Evolutionary conservation across 208 protist species (phyloP), one percentile per base, ranked within the genome.

Genomic region (Trypanosoma cruzi): DNA sequence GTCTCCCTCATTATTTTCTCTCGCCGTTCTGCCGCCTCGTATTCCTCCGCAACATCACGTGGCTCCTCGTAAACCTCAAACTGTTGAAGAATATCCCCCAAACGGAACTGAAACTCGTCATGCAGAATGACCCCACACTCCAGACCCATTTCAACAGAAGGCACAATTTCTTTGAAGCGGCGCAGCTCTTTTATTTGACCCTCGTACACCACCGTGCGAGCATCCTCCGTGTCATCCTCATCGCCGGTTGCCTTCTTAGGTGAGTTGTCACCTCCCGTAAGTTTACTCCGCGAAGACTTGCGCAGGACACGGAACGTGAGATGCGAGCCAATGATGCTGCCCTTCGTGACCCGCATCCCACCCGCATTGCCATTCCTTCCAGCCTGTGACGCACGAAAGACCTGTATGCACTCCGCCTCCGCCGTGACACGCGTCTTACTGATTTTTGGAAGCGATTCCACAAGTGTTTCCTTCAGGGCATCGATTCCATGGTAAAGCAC

Each of bases 41-140:
- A 96, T 54, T 93, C 86, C 59, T 84, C 87, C n/a, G 63, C 73
- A n/a, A 96, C 87, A 66, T 95, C 79, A 63, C 86, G 86, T 40
- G 75, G 65, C 77, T 92, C 89, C 61, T 93, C 87, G 66, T 91
- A 92, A 11, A 73, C 56, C 70, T 94, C 88, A 48, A 82, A 82
- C 80, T 83, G 80, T 77, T 96, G 82, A 36, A 96, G 70, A 49
- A 88, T 69, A 57, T 96, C 91, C 7, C 91, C 91, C 1, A 70
- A 64, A 16, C 79, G 77, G 60, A 96, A 97, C 49, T 80, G 61
- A 73, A 96, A 97, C 71, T 90, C 89, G 68, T 97, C 90, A 65
- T 92, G 76, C 26, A 97, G 75, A 52, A 97, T 93, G 11, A 96
- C 88, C 31, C 93, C 93, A 59, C 93, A 97, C 67, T 97, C 93